phyloP scores from a whole-genome alignment of 768 basidiomycete genomes.

The Lentinula guzmanii region DNA sequence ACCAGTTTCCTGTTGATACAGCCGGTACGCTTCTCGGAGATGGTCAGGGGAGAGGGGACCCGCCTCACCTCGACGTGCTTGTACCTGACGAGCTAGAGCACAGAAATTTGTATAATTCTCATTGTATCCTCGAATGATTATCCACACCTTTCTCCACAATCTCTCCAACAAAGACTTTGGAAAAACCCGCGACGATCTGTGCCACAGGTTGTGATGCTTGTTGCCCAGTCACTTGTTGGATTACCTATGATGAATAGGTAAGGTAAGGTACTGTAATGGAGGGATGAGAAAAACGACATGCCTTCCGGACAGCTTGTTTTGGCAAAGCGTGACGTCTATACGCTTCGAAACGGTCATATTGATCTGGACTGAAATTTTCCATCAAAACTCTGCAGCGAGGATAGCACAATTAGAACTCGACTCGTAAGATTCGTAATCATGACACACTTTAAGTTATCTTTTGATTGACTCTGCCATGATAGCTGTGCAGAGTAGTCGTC shows the following conservation, averaged over 20 bases:
- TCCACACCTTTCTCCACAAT: slow-evolving; percentile 78
- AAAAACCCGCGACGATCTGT: slow-evolving; percentile 69
- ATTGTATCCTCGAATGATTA: slow-evolving; percentile 24
- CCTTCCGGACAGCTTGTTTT: slow-evolving; percentile 80
- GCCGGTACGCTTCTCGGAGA: slow-evolving; percentile 81
- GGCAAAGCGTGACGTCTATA: slow-evolving; percentile 80
- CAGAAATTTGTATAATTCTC: neutral
- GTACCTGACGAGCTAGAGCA: slow-evolving; percentile 64
- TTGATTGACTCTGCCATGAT: slow-evolving; percentile 82
- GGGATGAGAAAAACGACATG: slow-evolving; percentile 17
- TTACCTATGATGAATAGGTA: slow-evolving; percentile 43
- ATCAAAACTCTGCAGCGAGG: slow-evolving; percentile 43
- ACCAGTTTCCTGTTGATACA: slow-evolving; percentile 79
- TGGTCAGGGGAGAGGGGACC: slow-evolving; percentile 87
- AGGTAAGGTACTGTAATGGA: neutral
- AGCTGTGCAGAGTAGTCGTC: slow-evolving; percentile 83
- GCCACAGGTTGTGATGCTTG: slow-evolving; percentile 85
- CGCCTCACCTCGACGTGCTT: slow-evolving; percentile 61
- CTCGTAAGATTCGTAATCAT: neutral
- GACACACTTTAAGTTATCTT: slow-evolving; percentile 74
- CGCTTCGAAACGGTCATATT: slow-evolving; percentile 87
- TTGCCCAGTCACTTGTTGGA: slow-evolving; percentile 75
- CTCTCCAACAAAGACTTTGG: slow-evolving; percentile 90
- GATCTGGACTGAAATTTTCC: slow-evolving; percentile 79
- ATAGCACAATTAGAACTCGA: neutral